A percentile compares a stretch with the other conserved stretches of the same genome.
Conservation (phyloP, 129 eudicot species). For the Erigeron canadensis region DNA sequence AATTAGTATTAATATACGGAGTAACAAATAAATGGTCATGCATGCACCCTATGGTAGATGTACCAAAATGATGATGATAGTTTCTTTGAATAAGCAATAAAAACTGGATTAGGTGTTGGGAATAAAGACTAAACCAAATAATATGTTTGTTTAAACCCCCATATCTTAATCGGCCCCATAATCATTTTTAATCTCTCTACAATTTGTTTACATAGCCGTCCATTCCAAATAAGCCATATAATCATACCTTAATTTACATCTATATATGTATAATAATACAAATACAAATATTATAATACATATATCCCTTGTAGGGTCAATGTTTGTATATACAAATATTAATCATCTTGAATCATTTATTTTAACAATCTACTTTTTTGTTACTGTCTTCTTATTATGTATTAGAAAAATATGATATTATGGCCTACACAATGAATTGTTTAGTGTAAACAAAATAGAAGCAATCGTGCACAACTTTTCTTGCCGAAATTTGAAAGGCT, state of each 20-base stretch:
- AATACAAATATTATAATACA: background rate
- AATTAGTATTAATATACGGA: too few species aligned
- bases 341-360: too few species aligned
- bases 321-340: background rate
- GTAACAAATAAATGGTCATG: background rate
- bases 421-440: too few species aligned
- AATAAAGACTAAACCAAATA: constrained; percentile 9
- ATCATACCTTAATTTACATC: constrained; percentile 2
- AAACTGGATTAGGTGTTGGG: constrained; percentile 32
- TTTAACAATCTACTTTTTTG: too few species aligned
- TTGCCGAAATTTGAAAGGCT: background rate
- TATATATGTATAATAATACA: background rate
- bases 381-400: too few species aligned
- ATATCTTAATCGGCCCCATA: constrained; percentile 28
- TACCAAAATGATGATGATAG: constrained; percentile 24
- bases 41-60: constrained; percentile 7
- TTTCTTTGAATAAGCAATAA: constrained; percentile 17
- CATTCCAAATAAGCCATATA: constrained; percentile 18
- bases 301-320: constrained; percentile 22
- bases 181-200: constrained; percentile 9
- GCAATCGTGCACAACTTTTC: background rate
- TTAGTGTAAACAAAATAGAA: background rate
- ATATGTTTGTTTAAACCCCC: constrained; percentile 17
- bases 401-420: too few species aligned
- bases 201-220: constrained; percentile 18